Evolutionary conservation across 441 rosid genomes (phyloP), one percentile per base, ranked within the genome.

Genomic region (Eruca vesicaria): DNA sequence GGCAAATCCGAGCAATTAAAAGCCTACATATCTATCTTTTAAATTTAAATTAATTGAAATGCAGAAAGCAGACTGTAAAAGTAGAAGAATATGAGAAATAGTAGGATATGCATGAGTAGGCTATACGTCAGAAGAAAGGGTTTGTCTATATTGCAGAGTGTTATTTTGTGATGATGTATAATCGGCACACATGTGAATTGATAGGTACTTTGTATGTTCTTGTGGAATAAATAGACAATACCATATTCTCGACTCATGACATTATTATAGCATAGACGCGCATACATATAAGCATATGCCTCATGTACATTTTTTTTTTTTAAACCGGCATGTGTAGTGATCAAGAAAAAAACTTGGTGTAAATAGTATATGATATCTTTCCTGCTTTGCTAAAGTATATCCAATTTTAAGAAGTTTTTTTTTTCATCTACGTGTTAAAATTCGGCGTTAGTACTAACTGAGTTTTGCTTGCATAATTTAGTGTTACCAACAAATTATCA

Each of bases 171-270:
- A 72, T 60, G 76, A 78, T 72, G 62, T 72, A 72, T 52, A 61
- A 29, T 61, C 60, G 52, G 72, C 10, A 66, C 81, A 72, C 81
- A 75, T 75, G 81, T 78, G 81, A 72, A 72, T 31, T 67, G 81
- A 62, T 78, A 69, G 81, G 59, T 72, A 78, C 66, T 67, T 77
- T 72, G n/a, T 29, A 45, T 72, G 69, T 72, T 63, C 61, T 72
- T 72, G 45, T 60, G 66, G 69, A 72, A 53, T 60, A 61, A 60
- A 67, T 61, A 65, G 52, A 78, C 53, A 72, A 60, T 60, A 66
- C 2, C 43, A 60, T 66, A 28, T 61, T n/a, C 52, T 65, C 32
- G 14, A 43, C 58, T 75, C 58, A 7, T 66, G 31, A 62, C 33
- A 68, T 68, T 75, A 19, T 26, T 32, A 41, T 35, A 33, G 15